These are phyloP conservation scores for Pyrenula aspistea DNA, from an alignment of 495 filamentous ascomycete species.

Conservation along the genomic window DNA sequence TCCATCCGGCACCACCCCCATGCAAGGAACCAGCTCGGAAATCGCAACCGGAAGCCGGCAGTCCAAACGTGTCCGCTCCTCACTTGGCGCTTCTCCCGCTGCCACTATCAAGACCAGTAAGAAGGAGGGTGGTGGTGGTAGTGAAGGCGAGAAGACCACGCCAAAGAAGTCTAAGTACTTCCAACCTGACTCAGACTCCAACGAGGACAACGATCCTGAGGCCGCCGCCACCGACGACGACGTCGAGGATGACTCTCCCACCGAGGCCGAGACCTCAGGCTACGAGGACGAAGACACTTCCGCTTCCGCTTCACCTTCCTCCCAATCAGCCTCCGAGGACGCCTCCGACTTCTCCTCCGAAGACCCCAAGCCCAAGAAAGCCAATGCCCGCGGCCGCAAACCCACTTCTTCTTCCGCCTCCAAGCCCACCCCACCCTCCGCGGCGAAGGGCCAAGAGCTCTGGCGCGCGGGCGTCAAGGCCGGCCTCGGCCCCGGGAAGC, in stretches of 20 bases:
- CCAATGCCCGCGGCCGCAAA: conserved; percentile 8
- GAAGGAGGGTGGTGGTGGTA: neutral
- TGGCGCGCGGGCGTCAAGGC: conserved; percentile 46
- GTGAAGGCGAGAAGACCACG: conserved; percentile 24
- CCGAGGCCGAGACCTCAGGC: conserved; percentile 17
- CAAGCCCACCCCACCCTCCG: neutral
- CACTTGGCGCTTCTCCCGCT: conserved; percentile 9
- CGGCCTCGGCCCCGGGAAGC: conserved; percentile 46
- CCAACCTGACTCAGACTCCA: conserved; percentile 21
- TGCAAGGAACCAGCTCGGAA: conserved; percentile 22
- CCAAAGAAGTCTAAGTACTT: conserved; percentile 49
- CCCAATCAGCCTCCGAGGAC: conserved; percentile 14
- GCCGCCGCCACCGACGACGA: too few species aligned
- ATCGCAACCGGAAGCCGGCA: conserved; percentile 12
- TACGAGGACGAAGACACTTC: conserved; percentile 22
- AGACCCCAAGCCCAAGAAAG: neutral
- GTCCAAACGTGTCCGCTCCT: conserved; percentile 34
- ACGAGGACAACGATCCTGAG: conserved; percentile 16
- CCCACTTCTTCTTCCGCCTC: conserved; percentile 1
- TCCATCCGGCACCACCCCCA: conserved; percentile 16
- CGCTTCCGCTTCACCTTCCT: conserved; percentile 9
- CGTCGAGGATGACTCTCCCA: neutral
- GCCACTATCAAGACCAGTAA: neutral
- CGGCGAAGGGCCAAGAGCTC: conserved; percentile 34
- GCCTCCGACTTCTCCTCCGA: conserved; percentile 7